Conservation (phyloP, 306 rosid genomes). For the Sicyos baderoa region DNA sequence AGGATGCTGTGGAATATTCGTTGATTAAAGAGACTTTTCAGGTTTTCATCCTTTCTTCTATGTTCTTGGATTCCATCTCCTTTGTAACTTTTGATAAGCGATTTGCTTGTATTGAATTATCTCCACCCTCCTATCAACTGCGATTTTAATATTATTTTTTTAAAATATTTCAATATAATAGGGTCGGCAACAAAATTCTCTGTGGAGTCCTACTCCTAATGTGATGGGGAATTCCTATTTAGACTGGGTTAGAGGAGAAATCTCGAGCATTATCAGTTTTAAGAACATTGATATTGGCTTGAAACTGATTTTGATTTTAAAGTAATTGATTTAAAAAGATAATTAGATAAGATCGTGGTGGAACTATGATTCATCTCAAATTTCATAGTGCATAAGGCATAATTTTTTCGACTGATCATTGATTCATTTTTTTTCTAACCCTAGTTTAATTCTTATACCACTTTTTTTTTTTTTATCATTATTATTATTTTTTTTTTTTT, state of each 20-base stretch:
- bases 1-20: conserved; percentile 43
- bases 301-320: too few species aligned
- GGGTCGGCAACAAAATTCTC: not conserved
- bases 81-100: not conserved
- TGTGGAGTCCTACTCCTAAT: not conserved
- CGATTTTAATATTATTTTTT: not conserved
- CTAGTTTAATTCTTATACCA: conserved; percentile 4
- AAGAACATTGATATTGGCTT: too few species aligned
- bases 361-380: not conserved
- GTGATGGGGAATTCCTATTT: not conserved
- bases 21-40: conserved; percentile 64
- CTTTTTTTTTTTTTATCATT: not conserved
- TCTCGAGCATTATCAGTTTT: too few species aligned
- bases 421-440: not conserved
- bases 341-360: not conserved
- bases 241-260: not conserved
- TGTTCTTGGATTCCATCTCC: conserved; percentile 16
- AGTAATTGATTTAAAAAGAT: too few species aligned
- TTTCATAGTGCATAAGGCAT: not conserved
- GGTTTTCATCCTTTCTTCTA: conserved; percentile 52
- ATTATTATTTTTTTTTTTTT: too few species aligned
- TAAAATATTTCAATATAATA: not conserved
- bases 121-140: not conserved
- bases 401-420: not conserved
- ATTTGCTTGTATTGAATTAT: conserved; percentile 1